A percentile compares a stretch with the other conserved stretches of the same genome.
phyloP scores from a whole-genome alignment of 2,329 filamentous ascomycete genomes.

The Aspergillus latus region DNA sequence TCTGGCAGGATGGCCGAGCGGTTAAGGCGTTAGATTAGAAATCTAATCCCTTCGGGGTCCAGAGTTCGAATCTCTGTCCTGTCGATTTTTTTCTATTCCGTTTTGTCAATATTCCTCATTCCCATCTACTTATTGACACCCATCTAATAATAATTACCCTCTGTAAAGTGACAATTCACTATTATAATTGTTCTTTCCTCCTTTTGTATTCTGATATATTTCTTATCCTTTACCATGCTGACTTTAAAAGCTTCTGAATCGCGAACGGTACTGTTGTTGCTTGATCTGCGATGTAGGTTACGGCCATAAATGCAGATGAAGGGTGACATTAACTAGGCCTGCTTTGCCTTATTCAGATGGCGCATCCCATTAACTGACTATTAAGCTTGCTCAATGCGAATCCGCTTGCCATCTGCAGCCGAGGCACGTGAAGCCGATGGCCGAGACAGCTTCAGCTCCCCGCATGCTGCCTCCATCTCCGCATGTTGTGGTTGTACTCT shows the following conservation, averaged over 20 bases:
- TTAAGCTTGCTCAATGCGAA: background rate
- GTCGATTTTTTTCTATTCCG: constrained; percentile 9
- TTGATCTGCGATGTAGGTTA: too few relatives aligned
- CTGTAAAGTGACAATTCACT: background rate
- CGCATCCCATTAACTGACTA: too few relatives aligned
- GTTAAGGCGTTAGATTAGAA: constrained; percentile 19
- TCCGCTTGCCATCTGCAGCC: constrained; percentile 3
- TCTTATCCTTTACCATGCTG: too few relatives aligned
- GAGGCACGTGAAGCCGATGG: constrained; percentile 21
- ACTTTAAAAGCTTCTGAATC: too few relatives aligned
- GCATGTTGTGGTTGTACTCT: background rate
- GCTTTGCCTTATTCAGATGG: too few relatives aligned
- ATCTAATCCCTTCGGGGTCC: constrained; percentile 17
- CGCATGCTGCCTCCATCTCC: background rate
- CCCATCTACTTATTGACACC: too few relatives aligned
- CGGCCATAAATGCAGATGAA: too few relatives aligned
- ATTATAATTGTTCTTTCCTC: too few relatives aligned
- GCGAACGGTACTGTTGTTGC: too few relatives aligned
- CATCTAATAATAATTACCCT: background rate
- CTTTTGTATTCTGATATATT: too few relatives aligned
- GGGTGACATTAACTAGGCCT: too few relatives aligned
- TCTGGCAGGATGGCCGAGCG: constrained; percentile 14
- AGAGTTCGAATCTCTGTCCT: constrained; percentile 19
- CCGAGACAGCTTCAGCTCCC: constrained; percentile 1
- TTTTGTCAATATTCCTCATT: background rate